Conservation (phyloP, 176 grass and related monocot genomes). For the Tuctoria greenei region DNA sequence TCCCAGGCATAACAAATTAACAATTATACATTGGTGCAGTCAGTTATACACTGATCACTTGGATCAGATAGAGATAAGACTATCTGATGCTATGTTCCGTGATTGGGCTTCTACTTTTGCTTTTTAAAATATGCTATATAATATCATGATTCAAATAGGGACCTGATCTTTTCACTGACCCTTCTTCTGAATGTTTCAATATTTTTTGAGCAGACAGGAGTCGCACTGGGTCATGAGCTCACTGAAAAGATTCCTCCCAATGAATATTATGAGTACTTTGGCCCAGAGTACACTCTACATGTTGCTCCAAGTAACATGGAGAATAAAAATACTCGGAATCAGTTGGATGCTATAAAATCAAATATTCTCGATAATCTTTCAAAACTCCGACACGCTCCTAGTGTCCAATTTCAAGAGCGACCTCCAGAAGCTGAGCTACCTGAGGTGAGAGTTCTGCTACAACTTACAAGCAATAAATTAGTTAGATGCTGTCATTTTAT, state of each 20-base stretch:
- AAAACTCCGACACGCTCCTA: conserved; percentile 86
- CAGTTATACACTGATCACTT: too few species aligned
- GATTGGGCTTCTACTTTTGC: conserved; percentile 9
- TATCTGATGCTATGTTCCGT: not conserved
- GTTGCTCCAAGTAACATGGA: conserved; percentile 90
- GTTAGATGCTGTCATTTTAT: not conserved
- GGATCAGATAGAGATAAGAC: too few species aligned
- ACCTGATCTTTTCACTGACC: not conserved
- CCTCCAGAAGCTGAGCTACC: conserved; percentile 84
- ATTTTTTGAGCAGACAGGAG: conserved; percentile 66
- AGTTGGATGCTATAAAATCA: conserved; percentile 85
- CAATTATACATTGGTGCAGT: too few species aligned
- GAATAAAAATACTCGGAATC: conserved; percentile 67
- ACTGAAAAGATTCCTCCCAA: conserved; percentile 79
- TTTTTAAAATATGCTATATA: conserved; percentile 3
- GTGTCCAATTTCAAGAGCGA: conserved; percentile 96
- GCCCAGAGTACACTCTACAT: conserved; percentile 72
- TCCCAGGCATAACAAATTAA: too few species aligned
- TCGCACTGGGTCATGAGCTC: conserved; percentile 83
- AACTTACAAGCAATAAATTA: conserved; percentile 14
- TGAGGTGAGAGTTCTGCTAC: conserved; percentile 57
- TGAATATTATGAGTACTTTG: conserved; percentile 86
- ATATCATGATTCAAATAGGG: not conserved
- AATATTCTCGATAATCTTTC: conserved; percentile 92
- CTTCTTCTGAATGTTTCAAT: not conserved